Base-by-base conservation (phyloP, 2,329 filamentous ascomycete genomes). In the Leptoxyphium fumago region DNA sequence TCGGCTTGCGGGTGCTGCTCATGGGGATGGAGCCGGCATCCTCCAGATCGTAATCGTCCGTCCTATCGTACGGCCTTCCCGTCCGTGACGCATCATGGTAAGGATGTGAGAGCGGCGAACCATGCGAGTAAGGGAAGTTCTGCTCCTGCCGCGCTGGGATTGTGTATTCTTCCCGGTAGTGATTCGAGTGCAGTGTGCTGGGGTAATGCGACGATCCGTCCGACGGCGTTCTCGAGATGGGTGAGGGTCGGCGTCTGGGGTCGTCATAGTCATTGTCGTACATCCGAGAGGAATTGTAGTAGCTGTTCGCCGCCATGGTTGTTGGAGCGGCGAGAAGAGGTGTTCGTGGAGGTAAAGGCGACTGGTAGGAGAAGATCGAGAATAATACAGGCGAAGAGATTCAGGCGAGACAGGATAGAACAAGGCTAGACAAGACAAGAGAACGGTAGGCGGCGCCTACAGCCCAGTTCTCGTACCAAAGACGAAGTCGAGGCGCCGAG, bases 271-370 rank as follows among this genome's bases (percentile, higher is more conserved):
- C 44, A 7, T 26, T 26, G 49, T 43, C 47, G 48, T 60, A 66
- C 52, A 57, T 64, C 57, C 50, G 60, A 50, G 51, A 62, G 56
- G 45, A 49, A 48, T 71, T 68, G 64, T 83, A 83, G 64, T 84
- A 84, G 54, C 82, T 75, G 62, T 69, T 67, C 45, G 67, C 60
- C 39, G 68, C 66, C 68, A 71, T 71, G 38, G 38, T 36, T 13
- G 32, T 26, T 26, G 3, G 7, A 7, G 21, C 21, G 21, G 21
- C 21, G 21, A 26, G 21, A 26, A 26, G 21, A 26, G 21, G 21
- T 3, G 21, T 26, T 26, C 7, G 21, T 7, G 21, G 21, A 7
- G 3, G 21, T 3, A 26, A 7, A 7, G 7, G 3, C 4, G 7
- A 26, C 21, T 26, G 7, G 21, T 7, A 26, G 21, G 7, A 26